Base-by-base conservation (phyloP, 2,329 filamentous ascomycete genomes). In the Sporothrix globosa region DNA sequence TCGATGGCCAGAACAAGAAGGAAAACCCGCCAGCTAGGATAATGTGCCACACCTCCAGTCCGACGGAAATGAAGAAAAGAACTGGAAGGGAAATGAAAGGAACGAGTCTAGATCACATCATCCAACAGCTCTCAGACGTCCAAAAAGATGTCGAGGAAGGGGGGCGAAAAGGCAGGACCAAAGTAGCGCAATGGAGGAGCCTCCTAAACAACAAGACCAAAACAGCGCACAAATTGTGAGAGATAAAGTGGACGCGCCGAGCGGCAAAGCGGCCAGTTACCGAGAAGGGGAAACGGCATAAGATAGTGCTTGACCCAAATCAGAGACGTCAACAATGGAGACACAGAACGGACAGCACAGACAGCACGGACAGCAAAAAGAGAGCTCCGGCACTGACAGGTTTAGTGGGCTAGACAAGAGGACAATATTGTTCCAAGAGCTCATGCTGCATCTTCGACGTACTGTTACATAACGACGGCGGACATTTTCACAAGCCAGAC, bases 201-300 rank as follows among this genome's bases (percentile, higher is more conserved):
- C 5, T 30, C 30, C 30, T 30, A n/a, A 30, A 5, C 30, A 58
- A n/a, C 7, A 46, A 46, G 7, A 14, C 13, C 44, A 17, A 53
- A 24, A 27, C 11, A 11, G 21, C 50, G n/a, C 3, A 24, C 21
- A 27, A 24, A 53, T 14, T 34, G 34, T 34, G 21, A 5, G 50
- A 53, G 10, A 24, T n/a, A 53, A 24, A 60, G 56, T 41, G 56
- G 34, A 44, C 34, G 14, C 9, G 56, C 7, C 3, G 2, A 44
- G 44, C 56, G 34, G 56, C 7, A 10, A 6, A 44, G 44, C 56
- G 56, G 56, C 34, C 19, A 61, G n/a, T 61, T 61, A 44, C 56
- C 56, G 10, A 61, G 34, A 61, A 61, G 24, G 56, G 56, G 44
- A 41, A 41, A 24, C 56, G 34, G 34, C 30, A 44, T n/a, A n/a